Conservation (phyloP, 169 alveolate species). For the Plasmodium billcollinsi region DNA sequence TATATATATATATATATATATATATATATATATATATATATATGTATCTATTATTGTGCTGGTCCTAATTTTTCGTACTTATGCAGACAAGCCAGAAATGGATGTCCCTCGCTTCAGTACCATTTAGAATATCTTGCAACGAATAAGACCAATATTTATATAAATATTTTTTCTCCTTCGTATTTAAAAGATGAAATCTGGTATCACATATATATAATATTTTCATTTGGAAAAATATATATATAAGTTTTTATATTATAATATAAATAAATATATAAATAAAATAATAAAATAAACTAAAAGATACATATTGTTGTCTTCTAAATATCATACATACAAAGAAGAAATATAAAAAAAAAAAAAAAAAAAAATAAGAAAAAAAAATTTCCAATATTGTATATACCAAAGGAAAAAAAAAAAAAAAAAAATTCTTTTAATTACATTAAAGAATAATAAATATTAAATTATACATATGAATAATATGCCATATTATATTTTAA, state of each 20-base stretch:
- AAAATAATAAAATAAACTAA: neutral
- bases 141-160: constrained; percentile 68
- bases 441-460: too few relatives aligned
- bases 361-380: neutral
- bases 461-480: too few relatives aligned
- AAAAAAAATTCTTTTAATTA: neutral
- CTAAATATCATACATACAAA: neutral
- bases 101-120: constrained; percentile 38
- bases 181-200: constrained; percentile 36
- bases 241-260: neutral
- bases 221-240: constrained; percentile 32
- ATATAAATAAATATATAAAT: neutral
- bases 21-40: neutral
- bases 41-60: neutral
- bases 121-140: constrained; percentile 63
- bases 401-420: neutral
- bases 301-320: too few relatives aligned
- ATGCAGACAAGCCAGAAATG: constrained; percentile 70
- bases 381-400: neutral
- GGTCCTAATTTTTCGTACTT: constrained; percentile 19
- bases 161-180: constrained; percentile 58
- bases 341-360: neutral
- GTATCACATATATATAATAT: constrained; percentile 69
- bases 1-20: neutral
- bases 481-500: neutral